Conservation (phyloP, 164 flowering plant species). For the Vitis rotundifolia region DNA sequence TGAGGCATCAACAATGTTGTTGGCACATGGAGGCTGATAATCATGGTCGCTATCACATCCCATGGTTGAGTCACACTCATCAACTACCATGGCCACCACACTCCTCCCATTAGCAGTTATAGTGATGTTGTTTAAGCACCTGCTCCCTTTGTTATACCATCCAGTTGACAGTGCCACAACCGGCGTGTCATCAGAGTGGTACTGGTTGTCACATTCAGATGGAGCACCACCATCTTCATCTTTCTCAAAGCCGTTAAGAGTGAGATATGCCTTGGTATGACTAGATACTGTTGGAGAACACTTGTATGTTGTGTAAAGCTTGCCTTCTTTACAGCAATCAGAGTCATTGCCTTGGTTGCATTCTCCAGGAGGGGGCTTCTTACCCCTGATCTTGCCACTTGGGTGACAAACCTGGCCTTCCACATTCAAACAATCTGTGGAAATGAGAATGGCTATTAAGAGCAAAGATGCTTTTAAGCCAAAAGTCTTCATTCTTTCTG, state of each 20-base stretch:
- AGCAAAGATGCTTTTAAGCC: background rate
- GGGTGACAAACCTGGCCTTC: constrained; percentile 2
- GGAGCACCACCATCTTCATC: constrained; percentile 5
- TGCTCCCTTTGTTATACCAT: constrained; percentile 13
- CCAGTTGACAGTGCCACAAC: constrained; percentile 28
- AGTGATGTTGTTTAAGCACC: constrained; percentile 11
- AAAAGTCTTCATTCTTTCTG: background rate
- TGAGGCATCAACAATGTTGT: too few relatives aligned
- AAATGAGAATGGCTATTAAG: background rate
- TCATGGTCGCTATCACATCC: too few relatives aligned
- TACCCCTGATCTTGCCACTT: constrained; percentile 4
- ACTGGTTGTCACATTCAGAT: background rate
- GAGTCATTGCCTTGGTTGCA: constrained; percentile 10
- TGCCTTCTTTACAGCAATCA: constrained; percentile 4
- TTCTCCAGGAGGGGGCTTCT: constrained; percentile 3
- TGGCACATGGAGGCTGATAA: too few relatives aligned
- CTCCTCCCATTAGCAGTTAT: constrained; percentile 13
- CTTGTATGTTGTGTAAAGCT: constrained; percentile 5
- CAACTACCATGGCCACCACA: constrained; percentile 1
- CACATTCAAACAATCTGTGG: background rate
- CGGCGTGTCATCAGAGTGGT: background rate
- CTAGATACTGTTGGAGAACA: constrained; percentile 4
- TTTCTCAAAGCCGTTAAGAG: constrained; percentile 4
- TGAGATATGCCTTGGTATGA: constrained; percentile 4
- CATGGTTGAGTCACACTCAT: too few relatives aligned